phyloP scores from a whole-genome alignment of 495 filamentous ascomycete genomes.

The Platismatia glauca region DNA sequence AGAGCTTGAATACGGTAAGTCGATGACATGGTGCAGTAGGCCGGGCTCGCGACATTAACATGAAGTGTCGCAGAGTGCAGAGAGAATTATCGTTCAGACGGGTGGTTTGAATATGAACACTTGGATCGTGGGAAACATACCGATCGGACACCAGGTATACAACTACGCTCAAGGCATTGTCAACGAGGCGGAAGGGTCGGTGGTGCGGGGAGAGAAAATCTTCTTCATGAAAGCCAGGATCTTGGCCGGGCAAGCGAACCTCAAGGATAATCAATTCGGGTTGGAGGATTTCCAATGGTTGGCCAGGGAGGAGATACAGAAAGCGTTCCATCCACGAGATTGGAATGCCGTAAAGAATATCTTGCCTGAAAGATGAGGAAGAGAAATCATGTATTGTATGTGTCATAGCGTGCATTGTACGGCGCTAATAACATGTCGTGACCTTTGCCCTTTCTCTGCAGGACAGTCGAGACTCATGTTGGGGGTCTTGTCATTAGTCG shows the following conservation, averaged over 20 bases:
- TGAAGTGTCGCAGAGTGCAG: slow-evolving; percentile 55
- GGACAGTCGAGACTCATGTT: not conserved
- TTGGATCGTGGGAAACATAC: slow-evolving; percentile 89
- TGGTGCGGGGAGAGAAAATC: slow-evolving; percentile 59
- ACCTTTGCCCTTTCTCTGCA: not conserved
- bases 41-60: slow-evolving; percentile 1
- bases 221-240: slow-evolving; percentile 96
- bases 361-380: slow-evolving; percentile 57
- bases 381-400: not conserved
- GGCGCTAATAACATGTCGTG: not conserved
- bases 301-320: slow-evolving; percentile 73
- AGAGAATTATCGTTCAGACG: slow-evolving; percentile 62
- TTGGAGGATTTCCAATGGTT: slow-evolving; percentile 86
- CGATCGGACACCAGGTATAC: slow-evolving; percentile 67
- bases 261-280: slow-evolving; percentile 60
- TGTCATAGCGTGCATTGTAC: slow-evolving; percentile 6
- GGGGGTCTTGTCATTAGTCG: not conserved
- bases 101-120: slow-evolving; percentile 97
- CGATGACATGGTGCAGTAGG: not conserved
- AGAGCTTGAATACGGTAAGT: slow-evolving; percentile 74
- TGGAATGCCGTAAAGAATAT: slow-evolving; percentile 69
- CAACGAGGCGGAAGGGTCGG: slow-evolving; percentile 29
- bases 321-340: slow-evolving; percentile 53
- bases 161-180: slow-evolving; percentile 30
- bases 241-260: slow-evolving; percentile 88